A percentile compares a stretch with the other conserved stretches of the same genome.
These are phyloP conservation scores for Corymbia citriodora DNA, from an alignment of 441 rosid species.

Conservation along the genomic window DNA sequence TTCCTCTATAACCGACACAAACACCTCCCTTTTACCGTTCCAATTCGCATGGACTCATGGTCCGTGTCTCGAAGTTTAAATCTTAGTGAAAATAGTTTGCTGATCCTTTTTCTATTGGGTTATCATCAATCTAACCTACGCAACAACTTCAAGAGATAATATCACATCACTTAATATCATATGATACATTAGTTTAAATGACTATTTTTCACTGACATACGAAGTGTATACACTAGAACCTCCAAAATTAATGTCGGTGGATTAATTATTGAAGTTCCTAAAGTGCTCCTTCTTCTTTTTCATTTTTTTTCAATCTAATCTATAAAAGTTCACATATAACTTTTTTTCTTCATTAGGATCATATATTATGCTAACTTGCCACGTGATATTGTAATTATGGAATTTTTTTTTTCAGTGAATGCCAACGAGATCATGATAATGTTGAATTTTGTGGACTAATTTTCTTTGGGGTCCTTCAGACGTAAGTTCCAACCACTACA, in stretches of 20 bases:
- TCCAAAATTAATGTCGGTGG: background rate
- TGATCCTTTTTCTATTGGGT: background rate
- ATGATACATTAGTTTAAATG: background rate
- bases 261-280: background rate
- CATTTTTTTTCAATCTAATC: background rate
- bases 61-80: background rate
- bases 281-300: background rate
- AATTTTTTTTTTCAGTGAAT: background rate
- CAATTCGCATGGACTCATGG: background rate
- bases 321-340: background rate
- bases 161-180: background rate
- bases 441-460: background rate
- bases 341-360: background rate
- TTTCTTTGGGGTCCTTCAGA: background rate
- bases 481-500: background rate
- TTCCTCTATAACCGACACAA: background rate
- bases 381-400: background rate
- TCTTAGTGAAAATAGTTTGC: background rate
- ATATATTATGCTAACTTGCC: background rate
- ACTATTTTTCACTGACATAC: background rate
- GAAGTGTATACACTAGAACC: background rate
- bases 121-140: background rate
- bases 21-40: background rate
- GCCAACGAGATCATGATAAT: background rate
- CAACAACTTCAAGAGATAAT: background rate